Evolutionary conservation across 2,329 filamentous ascomycete genomes (phyloP).

Genomic region (Corynespora cassiicola): DNA sequence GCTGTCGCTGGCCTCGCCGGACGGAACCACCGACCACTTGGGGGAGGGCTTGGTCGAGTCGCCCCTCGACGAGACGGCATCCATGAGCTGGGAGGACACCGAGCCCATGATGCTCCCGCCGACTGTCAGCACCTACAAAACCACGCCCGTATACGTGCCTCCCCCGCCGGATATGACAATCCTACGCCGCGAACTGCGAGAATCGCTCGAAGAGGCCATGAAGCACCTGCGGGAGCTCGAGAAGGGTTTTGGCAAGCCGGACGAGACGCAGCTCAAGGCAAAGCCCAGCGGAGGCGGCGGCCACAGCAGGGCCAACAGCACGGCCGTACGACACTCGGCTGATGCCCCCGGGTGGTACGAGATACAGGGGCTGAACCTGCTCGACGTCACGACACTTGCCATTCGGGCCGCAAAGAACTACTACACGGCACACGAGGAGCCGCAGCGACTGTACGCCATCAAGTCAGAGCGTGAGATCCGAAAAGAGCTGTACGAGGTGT

Average conservation of each 20-base stretch:
- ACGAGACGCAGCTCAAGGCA: slow-evolving; percentile 14
- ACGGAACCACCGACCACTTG: slow-evolving; percentile 31
- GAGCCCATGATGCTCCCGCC: slow-evolving; percentile 90
- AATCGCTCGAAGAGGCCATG: slow-evolving; percentile 72
- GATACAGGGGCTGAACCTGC: slow-evolving; percentile 87
- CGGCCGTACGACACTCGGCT: slow-evolving; percentile 18
- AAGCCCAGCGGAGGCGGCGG: slow-evolving; percentile 8
- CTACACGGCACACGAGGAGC: slow-evolving; percentile 90
- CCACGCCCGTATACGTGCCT: slow-evolving; percentile 79
- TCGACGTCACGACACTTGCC: slow-evolving; percentile 93
- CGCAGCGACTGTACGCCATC: slow-evolving; percentile 83
- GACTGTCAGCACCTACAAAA: slow-evolving; percentile 93
- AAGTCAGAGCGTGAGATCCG: slow-evolving; percentile 87
- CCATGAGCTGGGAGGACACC: slow-evolving; percentile 61
- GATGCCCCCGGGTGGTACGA: slow-evolving; percentile 76
- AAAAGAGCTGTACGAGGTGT: slow-evolving; percentile 80
- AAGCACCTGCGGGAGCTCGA: slow-evolving; percentile 70
- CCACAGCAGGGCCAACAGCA: slow-evolving; percentile 8
- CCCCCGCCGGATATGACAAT: slow-evolving; percentile 84
- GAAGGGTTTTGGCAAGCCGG: slow-evolving; percentile 34
- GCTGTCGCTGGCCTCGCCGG: slow-evolving; percentile 29
- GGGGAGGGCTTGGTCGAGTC: slow-evolving; percentile 56
- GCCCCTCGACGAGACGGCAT: slow-evolving; percentile 60
- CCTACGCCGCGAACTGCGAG: slow-evolving; percentile 73
- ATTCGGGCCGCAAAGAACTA: slow-evolving; percentile 96